A percentile compares a stretch with the other conserved stretches of the same genome.
phyloP scores from a whole-genome alignment of 2,329 filamentous ascomycete species.

The Hirsutella minnesotensis region DNA sequence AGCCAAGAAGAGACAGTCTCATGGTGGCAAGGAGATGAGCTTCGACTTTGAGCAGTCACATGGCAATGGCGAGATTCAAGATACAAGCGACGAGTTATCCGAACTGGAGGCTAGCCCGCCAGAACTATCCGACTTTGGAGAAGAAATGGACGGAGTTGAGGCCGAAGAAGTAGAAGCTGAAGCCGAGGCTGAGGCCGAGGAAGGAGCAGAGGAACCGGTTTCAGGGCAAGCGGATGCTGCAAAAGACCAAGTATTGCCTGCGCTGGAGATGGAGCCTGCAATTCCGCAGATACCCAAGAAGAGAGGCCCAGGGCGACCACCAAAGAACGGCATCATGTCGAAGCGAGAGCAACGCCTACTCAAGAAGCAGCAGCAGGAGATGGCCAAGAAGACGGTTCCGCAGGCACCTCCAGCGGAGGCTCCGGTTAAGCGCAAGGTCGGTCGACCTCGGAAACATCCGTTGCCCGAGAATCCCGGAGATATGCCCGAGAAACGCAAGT shows the following conservation, averaged over 20 bases:
- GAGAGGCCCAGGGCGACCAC: slow-evolving; percentile 67
- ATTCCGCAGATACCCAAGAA: slow-evolving; percentile 45
- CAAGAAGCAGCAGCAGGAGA: slow-evolving; percentile 41
- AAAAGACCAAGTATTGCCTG: slow-evolving; percentile 16
- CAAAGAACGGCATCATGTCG: slow-evolving; percentile 75
- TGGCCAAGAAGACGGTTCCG: slow-evolving; percentile 38
- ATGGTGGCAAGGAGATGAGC: slow-evolving; percentile 58
- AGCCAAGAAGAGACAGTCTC: slow-evolving; percentile 35
- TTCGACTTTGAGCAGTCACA: slow-evolving; percentile 58
- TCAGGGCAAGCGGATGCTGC: slow-evolving; percentile 14
- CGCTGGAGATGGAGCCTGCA: slow-evolving; percentile 20
- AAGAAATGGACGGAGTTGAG: slow-evolving; percentile 14
- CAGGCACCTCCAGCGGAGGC: slow-evolving; percentile 35
- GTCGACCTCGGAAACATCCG: slow-evolving; percentile 52
- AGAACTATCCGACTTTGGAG: slow-evolving; percentile 26
- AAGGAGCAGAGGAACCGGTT: not conserved
- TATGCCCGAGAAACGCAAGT: slow-evolving; percentile 51
- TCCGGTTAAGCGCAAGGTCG: slow-evolving; percentile 51
- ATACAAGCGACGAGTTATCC: slow-evolving; percentile 42
- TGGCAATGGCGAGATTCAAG: slow-evolving; percentile 42
- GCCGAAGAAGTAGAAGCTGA: slow-evolving; percentile 11
- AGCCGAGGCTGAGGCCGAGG: slow-evolving; percentile 10
- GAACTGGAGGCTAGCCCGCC: slow-evolving; percentile 28
- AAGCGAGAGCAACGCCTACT: slow-evolving; percentile 58
- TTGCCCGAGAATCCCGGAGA: slow-evolving; percentile 42